A percentile compares a stretch with the other conserved stretches of the same genome.
Conservation (phyloP, 768 basidiomycete genomes). For the Rhodotorula kratochvilovae region DNA sequence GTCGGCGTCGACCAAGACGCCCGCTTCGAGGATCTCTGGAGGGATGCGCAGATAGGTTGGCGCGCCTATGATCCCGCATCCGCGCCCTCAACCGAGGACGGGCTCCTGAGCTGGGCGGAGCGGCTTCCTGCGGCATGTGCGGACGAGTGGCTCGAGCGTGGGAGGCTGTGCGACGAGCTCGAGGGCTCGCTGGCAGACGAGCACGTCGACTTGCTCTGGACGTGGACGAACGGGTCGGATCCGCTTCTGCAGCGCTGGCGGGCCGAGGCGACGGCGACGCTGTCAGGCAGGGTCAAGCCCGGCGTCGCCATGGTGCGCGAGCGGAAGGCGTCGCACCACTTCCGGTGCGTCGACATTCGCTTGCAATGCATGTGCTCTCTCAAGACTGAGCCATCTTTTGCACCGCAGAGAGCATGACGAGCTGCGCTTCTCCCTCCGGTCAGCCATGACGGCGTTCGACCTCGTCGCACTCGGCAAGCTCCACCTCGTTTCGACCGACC, state of each 20-base stretch:
- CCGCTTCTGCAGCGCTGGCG: conserved; percentile 14
- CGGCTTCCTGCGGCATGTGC: conserved; percentile 2
- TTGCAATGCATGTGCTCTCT: neutral
- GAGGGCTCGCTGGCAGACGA: neutral
- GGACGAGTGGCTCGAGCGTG: conserved; percentile 1
- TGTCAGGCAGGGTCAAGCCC: conserved; percentile 13
- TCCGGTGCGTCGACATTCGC: conserved; percentile 1
- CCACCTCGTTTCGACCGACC: conserved; percentile 28
- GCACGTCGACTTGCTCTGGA: conserved; percentile 37
- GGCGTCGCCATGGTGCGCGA: neutral
- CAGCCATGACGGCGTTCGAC: conserved; percentile 32
- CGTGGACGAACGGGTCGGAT: conserved; percentile 40
- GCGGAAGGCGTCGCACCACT: conserved; percentile 10
- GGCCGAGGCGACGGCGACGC: neutral
- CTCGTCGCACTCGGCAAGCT: neutral
- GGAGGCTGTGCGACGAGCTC: conserved; percentile 33
- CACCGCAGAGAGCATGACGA: conserved; percentile 42
- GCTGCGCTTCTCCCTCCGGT: conserved; percentile 43
- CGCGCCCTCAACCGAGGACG: neutral
- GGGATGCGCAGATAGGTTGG: neutral
- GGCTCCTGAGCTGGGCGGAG: neutral
- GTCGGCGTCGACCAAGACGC: neutral
- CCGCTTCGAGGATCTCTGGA: neutral
- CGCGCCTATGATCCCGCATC: neutral
- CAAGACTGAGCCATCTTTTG: neutral